Base-by-base conservation (phyloP, 225 moss, liverwort and hornwort genomes). In the Bryum argenteum region DNA sequence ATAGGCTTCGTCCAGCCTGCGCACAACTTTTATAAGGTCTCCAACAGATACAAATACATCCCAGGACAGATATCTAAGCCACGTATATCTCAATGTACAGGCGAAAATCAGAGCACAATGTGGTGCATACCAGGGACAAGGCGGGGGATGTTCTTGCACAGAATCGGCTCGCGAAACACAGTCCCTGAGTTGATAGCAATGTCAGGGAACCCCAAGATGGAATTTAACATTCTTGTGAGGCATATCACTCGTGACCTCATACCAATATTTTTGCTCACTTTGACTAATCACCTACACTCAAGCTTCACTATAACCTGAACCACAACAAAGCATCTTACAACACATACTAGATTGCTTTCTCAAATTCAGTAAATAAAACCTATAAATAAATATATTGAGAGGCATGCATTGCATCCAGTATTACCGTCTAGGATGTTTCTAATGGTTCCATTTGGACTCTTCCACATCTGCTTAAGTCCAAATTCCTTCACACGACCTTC, bases 391-490 rank as follows among this genome's bases (percentile, higher is more conserved):
- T 43, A 0, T 4, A 33, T 5, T 54, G 26, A 66, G 17, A 65
- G 61, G 42, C 41, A 52, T 23, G 26, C n/a, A 55, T 23, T 44
- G 37, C 16, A 26, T 67, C 9, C 13, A 40, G 2, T 12, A 13
- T 53, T 83, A 88, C 93, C 88, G 66, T 98, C 84, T n/a, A 98
- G 77, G 44, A 89, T 75, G 73, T 98, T 94, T 71, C 97, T 83
- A 64, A 98, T 98, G 5, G 97, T 98, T 75, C 97, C 97, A 70
- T 98, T 98, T 5, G 97, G 97, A 75, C 94, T 94, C 88, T 65
- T 94, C 94, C 94, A 98, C 97, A 98, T 98, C 58, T 81, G 52
- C 83, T 94, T 98, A 21, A 98, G 77, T 2, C 85, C 87, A 37
- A 90, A 98, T 66, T 98, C 97, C 77, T 87, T 86, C 69, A 98